phyloP scores from a whole-genome alignment of 345 rosid genomes.

The Atalantia buxifolia region DNA sequence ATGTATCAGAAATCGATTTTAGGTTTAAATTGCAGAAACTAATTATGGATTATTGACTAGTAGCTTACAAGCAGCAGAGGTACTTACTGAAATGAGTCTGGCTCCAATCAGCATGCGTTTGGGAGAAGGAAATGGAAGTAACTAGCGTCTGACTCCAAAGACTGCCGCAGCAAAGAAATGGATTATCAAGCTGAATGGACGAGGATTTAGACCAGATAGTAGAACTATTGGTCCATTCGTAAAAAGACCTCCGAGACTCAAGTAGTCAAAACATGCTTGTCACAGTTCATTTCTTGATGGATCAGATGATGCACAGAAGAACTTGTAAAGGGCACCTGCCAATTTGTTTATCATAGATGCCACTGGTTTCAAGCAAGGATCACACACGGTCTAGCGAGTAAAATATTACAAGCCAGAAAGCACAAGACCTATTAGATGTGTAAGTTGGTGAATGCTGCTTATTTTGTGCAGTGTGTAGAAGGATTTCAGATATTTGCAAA shows the following conservation, averaged over 20 bases:
- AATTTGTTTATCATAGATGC: background rate
- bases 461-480: background rate
- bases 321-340: background rate
- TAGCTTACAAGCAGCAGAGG: no score
- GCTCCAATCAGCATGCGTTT: background rate
- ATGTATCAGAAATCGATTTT: no score
- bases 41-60: background rate
- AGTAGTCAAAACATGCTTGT: background rate
- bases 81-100: background rate
- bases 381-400: no score
- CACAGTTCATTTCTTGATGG: background rate
- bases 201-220: background rate
- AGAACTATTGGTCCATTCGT: background rate
- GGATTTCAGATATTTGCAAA: background rate
- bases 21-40: no score
- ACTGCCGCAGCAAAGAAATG: background rate
- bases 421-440: no score
- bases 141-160: background rate
- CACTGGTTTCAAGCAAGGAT: background rate
- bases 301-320: background rate
- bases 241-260: slow-evolving; percentile 4
- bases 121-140: background rate
- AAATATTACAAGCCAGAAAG: no score
- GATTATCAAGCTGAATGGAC: background rate
- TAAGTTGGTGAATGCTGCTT: background rate